These are phyloP conservation scores for Blastocystis hominis DNA, from an alignment of 352 stramenopile genomes.

Conservation along the genomic window DNA sequence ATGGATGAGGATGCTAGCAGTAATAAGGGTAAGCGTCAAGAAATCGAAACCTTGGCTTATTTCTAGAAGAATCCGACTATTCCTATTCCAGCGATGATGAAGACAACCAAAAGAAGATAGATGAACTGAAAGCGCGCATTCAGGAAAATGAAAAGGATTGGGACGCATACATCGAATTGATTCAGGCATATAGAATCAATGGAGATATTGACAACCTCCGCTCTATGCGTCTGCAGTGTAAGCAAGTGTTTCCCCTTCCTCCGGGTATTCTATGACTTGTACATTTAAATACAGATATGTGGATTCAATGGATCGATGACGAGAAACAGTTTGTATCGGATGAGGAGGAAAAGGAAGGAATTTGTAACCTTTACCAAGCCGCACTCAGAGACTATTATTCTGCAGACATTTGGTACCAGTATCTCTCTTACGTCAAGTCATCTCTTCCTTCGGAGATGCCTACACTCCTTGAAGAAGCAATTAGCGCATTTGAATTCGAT, in stretches of 20 bases:
- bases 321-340: not conserved
- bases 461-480: not conserved
- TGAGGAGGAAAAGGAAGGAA: slow-evolving; percentile 40
- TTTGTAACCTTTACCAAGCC: slow-evolving; percentile 28
- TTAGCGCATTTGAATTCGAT: not conserved
- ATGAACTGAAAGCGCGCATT: not conserved
- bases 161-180: not conserved
- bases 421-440: not conserved
- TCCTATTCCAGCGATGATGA: not conserved
- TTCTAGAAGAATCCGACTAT: not conserved
- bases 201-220: slow-evolving; percentile 39
- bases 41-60: not conserved
- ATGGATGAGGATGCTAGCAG: not conserved
- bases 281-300: not conserved
- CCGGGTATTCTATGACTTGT: not conserved
- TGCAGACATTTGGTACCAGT: slow-evolving; percentile 26
- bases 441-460: slow-evolving; percentile 14
- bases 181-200: not conserved
- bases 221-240: slow-evolving; percentile 8
- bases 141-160: not conserved
- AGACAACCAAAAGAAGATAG: not conserved
- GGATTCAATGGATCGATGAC: slow-evolving; percentile 37
- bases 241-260: slow-evolving; percentile 15
- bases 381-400: slow-evolving; percentile 43
- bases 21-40: not conserved